Conservation (phyloP, 805 yeast species). For the Tetrapisispora pingtungensis region DNA sequence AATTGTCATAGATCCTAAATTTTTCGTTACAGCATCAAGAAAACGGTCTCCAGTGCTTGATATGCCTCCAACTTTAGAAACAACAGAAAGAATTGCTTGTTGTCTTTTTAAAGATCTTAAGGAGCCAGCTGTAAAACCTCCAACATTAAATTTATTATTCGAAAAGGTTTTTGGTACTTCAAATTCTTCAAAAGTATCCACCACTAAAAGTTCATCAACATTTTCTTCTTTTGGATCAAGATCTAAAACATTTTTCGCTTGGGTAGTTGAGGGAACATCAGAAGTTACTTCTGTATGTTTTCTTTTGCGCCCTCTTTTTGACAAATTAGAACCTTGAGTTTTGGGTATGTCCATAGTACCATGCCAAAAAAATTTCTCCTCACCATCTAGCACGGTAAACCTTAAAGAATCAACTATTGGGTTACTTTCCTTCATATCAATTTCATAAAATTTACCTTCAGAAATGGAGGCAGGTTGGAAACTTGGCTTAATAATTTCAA, state of each 20-base stretch:
- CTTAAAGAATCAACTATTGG: conserved; percentile 24
- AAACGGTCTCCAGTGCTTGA: conserved; percentile 35
- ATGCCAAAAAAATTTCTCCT: conserved; percentile 26
- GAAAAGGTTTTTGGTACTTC: background rate
- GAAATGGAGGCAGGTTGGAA: background rate
- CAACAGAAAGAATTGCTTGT: conserved; percentile 33
- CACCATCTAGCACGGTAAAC: conserved; percentile 13
- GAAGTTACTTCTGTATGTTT: background rate
- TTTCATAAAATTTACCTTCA: conserved; percentile 6
- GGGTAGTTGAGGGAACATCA: background rate
- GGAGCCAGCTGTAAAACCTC: conserved; percentile 33
- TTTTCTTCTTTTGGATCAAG: background rate
- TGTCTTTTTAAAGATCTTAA: conserved; percentile 38
- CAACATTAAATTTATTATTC: conserved; percentile 12
- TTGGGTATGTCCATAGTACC: conserved; percentile 21
- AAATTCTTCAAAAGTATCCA: background rate
- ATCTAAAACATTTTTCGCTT: too few species aligned
- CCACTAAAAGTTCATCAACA: background rate
- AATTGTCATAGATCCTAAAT: conserved; percentile 31
- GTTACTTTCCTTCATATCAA: conserved; percentile 19
- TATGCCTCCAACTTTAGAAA: conserved; percentile 39
- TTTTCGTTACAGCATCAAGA: conserved; percentile 32
- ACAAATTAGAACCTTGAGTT: conserved; percentile 4
- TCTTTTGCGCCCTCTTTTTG: conserved; percentile 11
- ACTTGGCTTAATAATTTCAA: background rate